Conservation (phyloP, 2,329 filamentous ascomycete genomes). For the Colletotrichum musicola region DNA sequence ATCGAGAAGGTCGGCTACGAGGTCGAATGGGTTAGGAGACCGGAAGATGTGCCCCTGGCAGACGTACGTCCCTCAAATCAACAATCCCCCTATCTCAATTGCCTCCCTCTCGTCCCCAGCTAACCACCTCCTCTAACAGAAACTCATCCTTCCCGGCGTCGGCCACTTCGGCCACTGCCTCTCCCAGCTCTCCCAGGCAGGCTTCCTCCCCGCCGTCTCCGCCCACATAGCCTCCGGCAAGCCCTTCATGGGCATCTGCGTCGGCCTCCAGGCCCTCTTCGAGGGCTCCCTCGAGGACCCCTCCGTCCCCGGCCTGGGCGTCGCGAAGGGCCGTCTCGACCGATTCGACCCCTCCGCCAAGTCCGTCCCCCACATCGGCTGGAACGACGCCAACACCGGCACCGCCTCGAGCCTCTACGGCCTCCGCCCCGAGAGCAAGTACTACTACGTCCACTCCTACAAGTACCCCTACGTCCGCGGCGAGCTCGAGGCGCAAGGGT, state of each 20-base stretch:
- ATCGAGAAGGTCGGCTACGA: conserved; percentile 95
- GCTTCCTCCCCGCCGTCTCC: conserved; percentile 85
- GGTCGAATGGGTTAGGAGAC: conserved; percentile 90
- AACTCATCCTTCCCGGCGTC: conserved; percentile 94
- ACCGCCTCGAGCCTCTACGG: conserved; percentile 73
- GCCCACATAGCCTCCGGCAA: conserved; percentile 91
- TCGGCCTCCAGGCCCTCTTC: conserved; percentile 92
- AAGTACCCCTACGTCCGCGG: conserved; percentile 81
- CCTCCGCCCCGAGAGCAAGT: conserved; percentile 85
- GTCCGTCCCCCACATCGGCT: conserved; percentile 98
- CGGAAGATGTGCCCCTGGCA: conserved; percentile 85
- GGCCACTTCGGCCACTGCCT: conserved; percentile 98
- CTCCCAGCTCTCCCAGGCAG: conserved; percentile 82
- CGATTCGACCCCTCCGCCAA: conserved; percentile 84
- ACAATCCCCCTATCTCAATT: neutral
- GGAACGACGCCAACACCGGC: conserved; percentile 87
- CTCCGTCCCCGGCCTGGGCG: conserved; percentile 77
- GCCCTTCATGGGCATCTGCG: conserved; percentile 98
- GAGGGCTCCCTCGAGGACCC: conserved; percentile 85
- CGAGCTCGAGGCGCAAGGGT: conserved; percentile 83
- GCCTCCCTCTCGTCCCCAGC: neutral
- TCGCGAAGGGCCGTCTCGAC: conserved; percentile 78
- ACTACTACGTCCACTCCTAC: conserved; percentile 99
- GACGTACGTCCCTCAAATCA: conserved; percentile 77
- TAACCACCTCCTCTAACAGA: conserved; percentile 62